phyloP scores from a whole-genome alignment of 352 stramenopile species.

The Globisporangium rhizosaccharum region DNA sequence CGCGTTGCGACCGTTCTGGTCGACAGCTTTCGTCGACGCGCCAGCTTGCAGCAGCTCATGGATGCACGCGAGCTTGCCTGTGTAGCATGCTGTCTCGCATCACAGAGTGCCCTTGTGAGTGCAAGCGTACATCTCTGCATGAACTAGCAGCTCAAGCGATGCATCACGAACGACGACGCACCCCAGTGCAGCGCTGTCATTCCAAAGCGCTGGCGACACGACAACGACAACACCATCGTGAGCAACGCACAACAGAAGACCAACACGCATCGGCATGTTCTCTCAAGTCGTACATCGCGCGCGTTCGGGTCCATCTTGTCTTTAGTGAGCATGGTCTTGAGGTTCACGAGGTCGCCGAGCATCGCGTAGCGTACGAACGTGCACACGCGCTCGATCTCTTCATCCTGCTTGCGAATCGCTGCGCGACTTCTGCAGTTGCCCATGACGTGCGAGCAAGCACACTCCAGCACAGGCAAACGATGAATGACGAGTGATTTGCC shows the following conservation, averaged over 20 bases:
- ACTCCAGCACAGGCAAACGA: neutral
- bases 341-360: constrained; percentile 35
- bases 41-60: constrained; percentile 50
- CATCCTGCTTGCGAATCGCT: constrained; percentile 21
- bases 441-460: constrained; percentile 3
- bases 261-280: neutral
- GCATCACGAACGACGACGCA: constrained; percentile 13
- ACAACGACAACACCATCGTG: neutral
- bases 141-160: neutral
- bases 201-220: constrained; percentile 47
- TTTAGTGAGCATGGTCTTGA: constrained; percentile 46
- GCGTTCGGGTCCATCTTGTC: constrained; percentile 44
- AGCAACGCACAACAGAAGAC: neutral
- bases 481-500: neutral
- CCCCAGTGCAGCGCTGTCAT: constrained; percentile 81
- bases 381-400: constrained; percentile 29
- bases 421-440: constrained; percentile 13
- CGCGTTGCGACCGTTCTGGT: constrained; percentile 60
- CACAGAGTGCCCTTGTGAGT: too few relatives aligned
- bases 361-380: constrained; percentile 57
- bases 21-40: constrained; percentile 26
- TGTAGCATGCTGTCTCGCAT: constrained; percentile 38
- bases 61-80: constrained; percentile 45
- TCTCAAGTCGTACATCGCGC: constrained; percentile 39
- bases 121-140: neutral